Base-by-base conservation (phyloP, 345 rosid species). In the Acer yangbiense region DNA sequence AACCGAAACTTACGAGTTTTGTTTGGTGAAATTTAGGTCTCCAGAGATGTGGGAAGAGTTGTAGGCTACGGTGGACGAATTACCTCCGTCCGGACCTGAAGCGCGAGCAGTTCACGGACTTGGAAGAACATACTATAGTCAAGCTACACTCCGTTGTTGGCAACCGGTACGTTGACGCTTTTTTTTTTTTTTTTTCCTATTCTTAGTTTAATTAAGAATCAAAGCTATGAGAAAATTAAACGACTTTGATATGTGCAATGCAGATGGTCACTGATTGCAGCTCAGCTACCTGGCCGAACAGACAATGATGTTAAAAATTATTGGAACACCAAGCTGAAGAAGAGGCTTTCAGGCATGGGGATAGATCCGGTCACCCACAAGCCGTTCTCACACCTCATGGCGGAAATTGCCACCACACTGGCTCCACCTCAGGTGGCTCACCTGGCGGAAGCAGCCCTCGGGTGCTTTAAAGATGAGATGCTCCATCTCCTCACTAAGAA, bases 371-470 rank as follows among this genome's bases (percentile, higher is more conserved):
- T 94, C 35, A 96, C 98, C 48, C 99, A 96, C 92, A 96, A 94
- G 80, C 95, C 99, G n/a, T 97, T 97, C 84, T 97, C 99, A 3
- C 99, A 95, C 70, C 96, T 97, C 55, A 93, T 97, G 97, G 99
- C 94, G 6, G 98, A 93, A 89, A 97, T 94, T 3, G 94, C 98
- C 73, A 93, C 98, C 80, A 92, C 98, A 1, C 84, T 94, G 48
- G 94, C 95, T 4, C 97, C 99, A 3, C 98, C 98, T 0, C 99
- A 97, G 60, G 93, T 92, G 69, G 92, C 97, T 83, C 90, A 93
- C 83, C 93, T 97, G 0, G 97, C 98, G 0, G 99, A 97, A 86
- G 99, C 98, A 6, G 97, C 99, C 1, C 93, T 97, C 3, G 98
- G 98, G 43, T 97, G 98, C 90, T 97, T 96, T 84, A 92, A 96